Conservation (phyloP, 306 rosid species). For the Rosa rugosa region DNA sequence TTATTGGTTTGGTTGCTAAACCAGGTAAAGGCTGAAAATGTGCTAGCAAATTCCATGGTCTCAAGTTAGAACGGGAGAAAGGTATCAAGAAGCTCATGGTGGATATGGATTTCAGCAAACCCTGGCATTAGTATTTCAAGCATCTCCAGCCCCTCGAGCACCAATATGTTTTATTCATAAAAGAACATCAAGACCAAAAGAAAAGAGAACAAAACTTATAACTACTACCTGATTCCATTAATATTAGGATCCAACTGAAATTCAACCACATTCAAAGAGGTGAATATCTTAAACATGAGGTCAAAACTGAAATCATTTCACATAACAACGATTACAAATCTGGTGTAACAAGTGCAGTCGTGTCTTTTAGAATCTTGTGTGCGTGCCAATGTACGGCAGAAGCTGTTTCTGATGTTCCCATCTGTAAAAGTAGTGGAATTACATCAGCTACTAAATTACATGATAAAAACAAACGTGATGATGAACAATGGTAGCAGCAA, state of each 20-base stretch:
- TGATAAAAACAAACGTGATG: background rate
- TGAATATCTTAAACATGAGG: slow-evolving; percentile 3
- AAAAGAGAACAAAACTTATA: background rate
- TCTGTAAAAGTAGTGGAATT: slow-evolving; percentile 46
- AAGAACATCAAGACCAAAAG: background rate
- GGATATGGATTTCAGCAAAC: too few relatives aligned
- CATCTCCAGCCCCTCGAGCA: background rate
- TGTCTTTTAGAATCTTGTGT: slow-evolving; percentile 62
- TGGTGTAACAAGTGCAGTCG: slow-evolving; percentile 39
- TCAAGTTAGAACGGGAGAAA: too few relatives aligned
- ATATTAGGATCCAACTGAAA: background rate
- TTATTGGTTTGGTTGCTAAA: too few relatives aligned
- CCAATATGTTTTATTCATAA: background rate
- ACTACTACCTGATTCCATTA: background rate
- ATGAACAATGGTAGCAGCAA: background rate
- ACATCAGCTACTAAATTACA: slow-evolving; percentile 3
- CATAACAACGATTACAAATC: slow-evolving; percentile 34
- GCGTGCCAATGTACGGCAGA: slow-evolving; percentile 71
- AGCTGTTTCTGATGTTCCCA: slow-evolving; percentile 80
- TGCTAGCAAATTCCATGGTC: too few relatives aligned
- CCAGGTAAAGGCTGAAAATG: too few relatives aligned
- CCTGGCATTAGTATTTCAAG: too few relatives aligned
- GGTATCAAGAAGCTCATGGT: too few relatives aligned
- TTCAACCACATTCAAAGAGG: background rate
- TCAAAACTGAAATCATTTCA: slow-evolving; percentile 45